Base-by-base conservation (phyloP, 2,329 filamentous ascomycete species). In the Furcasterigmium sp. region DNA sequence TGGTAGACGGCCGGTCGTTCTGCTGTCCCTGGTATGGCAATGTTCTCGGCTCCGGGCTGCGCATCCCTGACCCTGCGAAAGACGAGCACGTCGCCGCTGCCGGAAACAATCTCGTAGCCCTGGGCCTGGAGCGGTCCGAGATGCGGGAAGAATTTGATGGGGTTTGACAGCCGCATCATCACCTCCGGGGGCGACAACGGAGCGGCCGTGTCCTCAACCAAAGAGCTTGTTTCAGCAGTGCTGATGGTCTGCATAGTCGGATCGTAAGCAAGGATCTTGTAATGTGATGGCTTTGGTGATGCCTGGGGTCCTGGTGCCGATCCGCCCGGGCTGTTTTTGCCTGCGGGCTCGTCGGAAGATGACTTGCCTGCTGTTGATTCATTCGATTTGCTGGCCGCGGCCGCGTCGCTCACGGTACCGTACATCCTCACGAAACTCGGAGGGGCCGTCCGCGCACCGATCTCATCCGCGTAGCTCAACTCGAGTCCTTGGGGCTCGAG, bases 241-340 rank as follows among this genome's bases (percentile, higher is more conserved):
- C 67, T 73, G 52, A 87, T 69, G 11, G 65, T 65, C 51, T 82
- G 72, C 51, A 73, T 80, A 8, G 65, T 67, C 2, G 76, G 67
- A 50, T 87, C 80, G 52, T 82, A 86, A 2, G 79, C 82, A 6
- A 88, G 68, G 26, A 87, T 73, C 56, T 79, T 85, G 67, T 85
- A 87, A 3, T 75, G 44, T 6, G 54, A 55, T 26, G 56, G 44
- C 29, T 56, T 45, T 29, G 49, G 18, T 20, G 45, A 40, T 11
- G 44, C 21, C 15, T 49, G 19, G 9, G 50, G 42, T 17, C 21
- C 21, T 35, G 30, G 2, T 2, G 39, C 8, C 14, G 19, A 15
- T 7, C 32, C 32, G 8, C 9, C 32, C 15, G 32, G 17, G 32
- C 32, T 17, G 15, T 17, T 17, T 17, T 35, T 35, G 32, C n/a